Percentiles rank a stretch among this genome's conserved stretches.
Evolutionary conservation across 2,329 filamentous ascomycete genomes (phyloP).

Genomic region (Xylariales sp.): DNA sequence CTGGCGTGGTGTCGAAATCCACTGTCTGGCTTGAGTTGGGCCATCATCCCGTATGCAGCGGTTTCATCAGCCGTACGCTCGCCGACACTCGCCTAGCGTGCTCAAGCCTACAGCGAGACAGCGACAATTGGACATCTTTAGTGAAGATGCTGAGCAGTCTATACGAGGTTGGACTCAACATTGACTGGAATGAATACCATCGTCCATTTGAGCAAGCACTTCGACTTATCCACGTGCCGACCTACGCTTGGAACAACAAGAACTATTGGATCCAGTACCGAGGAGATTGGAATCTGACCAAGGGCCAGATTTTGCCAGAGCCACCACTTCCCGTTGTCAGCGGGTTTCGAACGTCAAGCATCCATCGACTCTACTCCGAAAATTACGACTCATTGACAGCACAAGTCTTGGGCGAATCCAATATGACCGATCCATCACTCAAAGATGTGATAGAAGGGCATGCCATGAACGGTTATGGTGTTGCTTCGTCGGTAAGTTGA

Average conservation of each 20-base stretch:
- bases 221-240: slow-evolving; percentile 57
- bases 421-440: slow-evolving; percentile 35
- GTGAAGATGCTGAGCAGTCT: slow-evolving; percentile 44
- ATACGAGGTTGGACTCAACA: slow-evolving; percentile 54
- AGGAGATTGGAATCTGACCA: slow-evolving; percentile 68
- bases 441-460: slow-evolving; percentile 35
- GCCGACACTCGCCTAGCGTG: slow-evolving; percentile 35
- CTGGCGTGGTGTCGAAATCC: slow-evolving; percentile 46
- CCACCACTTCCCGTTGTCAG: slow-evolving; percentile 4
- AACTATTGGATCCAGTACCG: slow-evolving; percentile 62
- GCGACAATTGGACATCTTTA: slow-evolving; percentile 54
- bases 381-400: no score
- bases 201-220: slow-evolving; percentile 38
- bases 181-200: slow-evolving; percentile 70
- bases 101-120: slow-evolving; percentile 49
- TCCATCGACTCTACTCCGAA: no score
- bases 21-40: slow-evolving; percentile 65
- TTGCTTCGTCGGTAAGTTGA: slow-evolving; percentile 38
- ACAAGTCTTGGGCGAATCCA: slow-evolving; percentile 29
- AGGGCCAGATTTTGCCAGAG: slow-evolving; percentile 43
- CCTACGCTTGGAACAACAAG: slow-evolving; percentile 69
- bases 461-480: slow-evolving; percentile 35
- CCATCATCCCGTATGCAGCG: slow-evolving; percentile 59
- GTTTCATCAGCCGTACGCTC: slow-evolving; percentile 54
- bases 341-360: slow-evolving; percentile 25